Evolutionary conservation across 179 eudicot genomes (phyloP).

Genomic region (Drosera spatulata): DNA sequence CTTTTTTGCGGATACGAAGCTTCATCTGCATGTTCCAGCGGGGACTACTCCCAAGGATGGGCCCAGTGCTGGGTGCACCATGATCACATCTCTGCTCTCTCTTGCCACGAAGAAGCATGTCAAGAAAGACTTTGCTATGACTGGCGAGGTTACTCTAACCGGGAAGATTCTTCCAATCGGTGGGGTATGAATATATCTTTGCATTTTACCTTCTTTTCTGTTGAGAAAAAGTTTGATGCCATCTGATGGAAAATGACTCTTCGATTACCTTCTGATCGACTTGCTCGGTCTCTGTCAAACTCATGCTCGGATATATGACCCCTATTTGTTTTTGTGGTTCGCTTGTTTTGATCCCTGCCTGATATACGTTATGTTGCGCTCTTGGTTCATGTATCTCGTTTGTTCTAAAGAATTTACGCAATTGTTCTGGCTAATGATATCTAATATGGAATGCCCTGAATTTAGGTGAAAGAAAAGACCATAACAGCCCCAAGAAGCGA

Average conservation of each 20-base stretch:
- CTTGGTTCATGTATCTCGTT: too few species aligned
- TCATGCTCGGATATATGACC: too few species aligned
- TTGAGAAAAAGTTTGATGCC: background rate
- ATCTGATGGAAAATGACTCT: too few species aligned
- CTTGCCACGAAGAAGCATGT: constrained; percentile 77
- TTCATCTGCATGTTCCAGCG: constrained; percentile 98
- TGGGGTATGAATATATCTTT: constrained; percentile 49
- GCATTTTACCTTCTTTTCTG: background rate
- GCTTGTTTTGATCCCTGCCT: too few species aligned
- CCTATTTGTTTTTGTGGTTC: too few species aligned
- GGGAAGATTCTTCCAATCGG: constrained; percentile 97
- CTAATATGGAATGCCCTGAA: constrained; percentile 2
- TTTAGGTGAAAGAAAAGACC: constrained; percentile 94
- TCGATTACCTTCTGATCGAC: too few species aligned
- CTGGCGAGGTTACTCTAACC: constrained; percentile 91
- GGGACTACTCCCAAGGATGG: constrained; percentile 99
- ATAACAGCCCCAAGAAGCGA: constrained; percentile 92
- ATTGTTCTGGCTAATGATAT: background rate
- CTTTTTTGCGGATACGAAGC: constrained; percentile 67
- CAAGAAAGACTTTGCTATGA: constrained; percentile 91
- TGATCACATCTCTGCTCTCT: constrained; percentile 91
- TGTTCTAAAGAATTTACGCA: too few species aligned
- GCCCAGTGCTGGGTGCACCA: constrained; percentile 99
- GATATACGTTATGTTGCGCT: too few species aligned
- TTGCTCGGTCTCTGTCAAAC: too few species aligned